phyloP scores from a whole-genome alignment of 2,329 filamentous ascomycete genomes.

The Calonectria leucothoes region DNA sequence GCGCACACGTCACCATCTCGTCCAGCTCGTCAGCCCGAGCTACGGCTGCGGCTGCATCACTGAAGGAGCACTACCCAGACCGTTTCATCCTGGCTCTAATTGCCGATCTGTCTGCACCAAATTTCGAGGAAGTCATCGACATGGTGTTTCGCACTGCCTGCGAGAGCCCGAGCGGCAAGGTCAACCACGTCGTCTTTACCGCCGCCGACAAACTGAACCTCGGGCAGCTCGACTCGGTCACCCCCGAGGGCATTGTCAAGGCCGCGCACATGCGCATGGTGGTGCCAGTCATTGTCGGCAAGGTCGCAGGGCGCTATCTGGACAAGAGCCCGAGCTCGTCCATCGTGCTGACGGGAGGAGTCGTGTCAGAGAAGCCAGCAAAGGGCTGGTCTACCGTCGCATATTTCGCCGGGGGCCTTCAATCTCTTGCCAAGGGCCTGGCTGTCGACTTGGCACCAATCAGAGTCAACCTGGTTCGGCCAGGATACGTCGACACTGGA shows the following conservation, averaged over 20 bases:
- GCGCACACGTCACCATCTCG: conserved; percentile 29
- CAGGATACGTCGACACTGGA: conserved; percentile 28
- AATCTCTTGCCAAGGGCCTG: conserved; percentile 28
- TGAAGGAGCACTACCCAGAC: conserved; percentile 29
- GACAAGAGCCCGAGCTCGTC: conserved; percentile 25
- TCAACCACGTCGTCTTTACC: conserved; percentile 36
- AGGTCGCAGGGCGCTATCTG: conserved; percentile 32
- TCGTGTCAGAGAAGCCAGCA: conserved; percentile 24
- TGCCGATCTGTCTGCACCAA: conserved; percentile 24
- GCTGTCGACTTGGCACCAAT: conserved; percentile 35
- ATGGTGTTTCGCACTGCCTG: conserved; percentile 19
- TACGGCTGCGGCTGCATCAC: conserved; percentile 18
- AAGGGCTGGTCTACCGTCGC: conserved; percentile 33
- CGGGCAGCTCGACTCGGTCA: conserved; percentile 28
- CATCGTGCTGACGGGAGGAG: conserved; percentile 32
- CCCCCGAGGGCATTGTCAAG: conserved; percentile 21
- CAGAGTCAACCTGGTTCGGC: conserved; percentile 32
- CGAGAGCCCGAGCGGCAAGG: neutral
- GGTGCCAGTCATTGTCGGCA: conserved; percentile 29
- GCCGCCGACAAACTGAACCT: conserved; percentile 30
- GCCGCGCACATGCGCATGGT: conserved; percentile 35
- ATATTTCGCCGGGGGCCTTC: conserved; percentile 26
- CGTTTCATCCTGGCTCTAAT: conserved; percentile 29
- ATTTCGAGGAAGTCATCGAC: conserved; percentile 30
- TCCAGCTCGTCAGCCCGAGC: conserved; percentile 23